Conservation (phyloP, 176 grass and related monocot genomes). For the Poa pratensis region DNA sequence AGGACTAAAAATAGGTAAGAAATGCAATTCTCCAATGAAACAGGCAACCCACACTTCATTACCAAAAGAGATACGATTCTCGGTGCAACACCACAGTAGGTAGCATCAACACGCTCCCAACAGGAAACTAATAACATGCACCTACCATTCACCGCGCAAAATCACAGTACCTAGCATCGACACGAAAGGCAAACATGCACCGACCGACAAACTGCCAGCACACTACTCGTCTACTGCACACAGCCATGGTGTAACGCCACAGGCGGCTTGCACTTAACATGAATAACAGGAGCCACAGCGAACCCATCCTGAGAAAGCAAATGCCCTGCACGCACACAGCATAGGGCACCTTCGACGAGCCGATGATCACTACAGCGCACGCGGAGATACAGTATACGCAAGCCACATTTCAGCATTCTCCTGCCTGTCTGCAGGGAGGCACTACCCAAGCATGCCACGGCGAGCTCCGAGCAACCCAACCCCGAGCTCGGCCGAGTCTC, state of each 20-base stretch:
- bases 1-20: not conserved
- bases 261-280: not conserved
- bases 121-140: not conserved
- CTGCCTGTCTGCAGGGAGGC: not conserved
- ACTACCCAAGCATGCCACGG: not conserved
- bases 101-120: not conserved
- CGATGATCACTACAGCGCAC: too few relatives aligned
- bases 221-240: not conserved
- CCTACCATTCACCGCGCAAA: not conserved
- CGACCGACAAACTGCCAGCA: not conserved
- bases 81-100: not conserved
- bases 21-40: too few relatives aligned
- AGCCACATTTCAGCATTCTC: slow-evolving; percentile 7
- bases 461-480: not conserved
- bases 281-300: not conserved
- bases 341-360: not conserved
- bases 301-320: not conserved
- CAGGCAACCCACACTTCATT: not conserved
- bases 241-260: too few relatives aligned
- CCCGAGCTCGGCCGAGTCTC: not conserved
- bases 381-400: not conserved
- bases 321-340: not conserved
- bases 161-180: not conserved
- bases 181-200: not conserved
- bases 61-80: not conserved